These are phyloP conservation scores for Salmacisia buchloeana DNA, from an alignment of 1,284 basidiomycete species.

Conservation along the genomic window DNA sequence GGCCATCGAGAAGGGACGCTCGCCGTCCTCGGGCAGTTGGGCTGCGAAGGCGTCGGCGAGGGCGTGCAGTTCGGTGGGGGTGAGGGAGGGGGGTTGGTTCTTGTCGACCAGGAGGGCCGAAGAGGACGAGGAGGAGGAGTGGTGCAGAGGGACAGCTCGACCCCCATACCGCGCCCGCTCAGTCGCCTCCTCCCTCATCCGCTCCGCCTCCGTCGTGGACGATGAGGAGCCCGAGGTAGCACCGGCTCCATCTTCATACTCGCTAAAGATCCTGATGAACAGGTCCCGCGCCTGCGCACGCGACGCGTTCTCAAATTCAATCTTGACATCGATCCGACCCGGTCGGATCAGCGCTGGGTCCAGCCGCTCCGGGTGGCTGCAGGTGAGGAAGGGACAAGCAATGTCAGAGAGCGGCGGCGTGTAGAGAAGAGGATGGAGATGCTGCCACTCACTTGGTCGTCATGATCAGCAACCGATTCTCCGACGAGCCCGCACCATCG, in stretches of 20 bases:
- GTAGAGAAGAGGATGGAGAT: not conserved
- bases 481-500: not conserved
- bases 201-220: not conserved
- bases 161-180: not conserved
- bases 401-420: no score
- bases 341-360: slow-evolving; percentile 2
- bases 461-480: slow-evolving; percentile 7
- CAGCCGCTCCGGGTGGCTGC: slow-evolving; percentile 1
- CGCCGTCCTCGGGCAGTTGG: not conserved
- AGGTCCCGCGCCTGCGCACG: not conserved
- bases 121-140: not conserved
- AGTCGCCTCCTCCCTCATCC: not conserved
- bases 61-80: not conserved
- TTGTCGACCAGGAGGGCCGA: not conserved
- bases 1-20: slow-evolving; percentile 4
- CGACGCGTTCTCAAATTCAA: slow-evolving; percentile 2
- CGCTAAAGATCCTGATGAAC: slow-evolving; percentile 3
- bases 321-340: slow-evolving; percentile 1
- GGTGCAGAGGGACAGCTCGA: not conserved
- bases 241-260: not conserved
- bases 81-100: not conserved
- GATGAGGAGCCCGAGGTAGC: not conserved
- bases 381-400: not conserved
- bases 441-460: not conserved
- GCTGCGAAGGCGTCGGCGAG: not conserved